phyloP scores from a whole-genome alignment of 1,284 basidiomycete species.

The Cerioporus squamosus region DNA sequence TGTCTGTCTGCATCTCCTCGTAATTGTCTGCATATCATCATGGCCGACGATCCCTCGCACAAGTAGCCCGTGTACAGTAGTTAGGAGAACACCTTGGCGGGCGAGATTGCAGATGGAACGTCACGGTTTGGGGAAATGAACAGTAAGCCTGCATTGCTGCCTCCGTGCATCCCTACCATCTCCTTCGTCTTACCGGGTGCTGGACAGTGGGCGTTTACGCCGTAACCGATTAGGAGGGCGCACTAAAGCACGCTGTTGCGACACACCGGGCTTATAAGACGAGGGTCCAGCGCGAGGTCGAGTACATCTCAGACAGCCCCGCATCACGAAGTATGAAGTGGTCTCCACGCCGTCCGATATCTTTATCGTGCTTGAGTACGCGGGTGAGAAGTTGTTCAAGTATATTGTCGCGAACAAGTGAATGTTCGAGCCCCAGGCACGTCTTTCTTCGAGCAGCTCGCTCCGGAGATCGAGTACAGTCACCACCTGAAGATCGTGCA shows the following conservation, averaged over 20 bases:
- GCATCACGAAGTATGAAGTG: conserved; percentile 98
- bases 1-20: background rate
- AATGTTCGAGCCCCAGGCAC: conserved; percentile 84
- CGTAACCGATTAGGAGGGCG: conserved; percentile 93
- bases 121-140: conserved; percentile 99
- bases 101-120: conserved; percentile 86
- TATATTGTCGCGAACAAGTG: conserved; percentile 91
- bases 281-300: conserved; percentile 93
- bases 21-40: conserved; percentile 6
- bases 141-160: conserved; percentile 59
- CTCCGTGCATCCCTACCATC: conserved; percentile 10
- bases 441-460: conserved; percentile 97
- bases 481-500: conserved; percentile 95
- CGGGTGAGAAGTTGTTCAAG: conserved; percentile 93
- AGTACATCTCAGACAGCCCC: conserved; percentile 94
- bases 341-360: conserved; percentile 93
- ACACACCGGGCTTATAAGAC: conserved; percentile 91
- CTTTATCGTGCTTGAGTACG: conserved; percentile 95
- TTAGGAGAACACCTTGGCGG: conserved; percentile 78
- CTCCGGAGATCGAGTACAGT: conserved; percentile 94
- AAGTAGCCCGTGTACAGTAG: conserved; percentile 57
- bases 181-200: conserved; percentile 8
- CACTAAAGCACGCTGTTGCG: conserved; percentile 93
- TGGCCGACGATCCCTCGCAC: conserved; percentile 30
- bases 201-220: conserved; percentile 88